Evolutionary conservation across 768 basidiomycete species (phyloP).

Genomic region (Termitomyces bulborhizus): DNA sequence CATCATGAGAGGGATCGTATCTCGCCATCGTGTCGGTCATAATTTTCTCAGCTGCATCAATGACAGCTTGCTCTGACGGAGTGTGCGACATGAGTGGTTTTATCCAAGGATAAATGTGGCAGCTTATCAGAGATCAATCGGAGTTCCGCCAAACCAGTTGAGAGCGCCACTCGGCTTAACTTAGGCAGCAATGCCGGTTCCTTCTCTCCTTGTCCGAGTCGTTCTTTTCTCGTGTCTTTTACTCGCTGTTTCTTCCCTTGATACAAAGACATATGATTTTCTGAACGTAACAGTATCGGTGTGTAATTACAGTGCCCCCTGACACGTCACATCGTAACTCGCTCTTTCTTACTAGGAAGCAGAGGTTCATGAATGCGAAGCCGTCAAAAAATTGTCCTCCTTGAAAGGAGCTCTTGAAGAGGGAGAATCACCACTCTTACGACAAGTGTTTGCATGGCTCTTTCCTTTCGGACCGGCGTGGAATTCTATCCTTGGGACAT

Average conservation of each 20-base stretch:
- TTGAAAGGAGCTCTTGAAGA: constrained; percentile 60
- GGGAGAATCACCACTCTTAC: constrained; percentile 68
- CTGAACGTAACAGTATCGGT: constrained; percentile 12
- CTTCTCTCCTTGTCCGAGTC: constrained; percentile 26
- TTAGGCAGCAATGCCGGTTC: constrained; percentile 20
- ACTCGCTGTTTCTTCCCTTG: background rate
- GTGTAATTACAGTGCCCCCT: background rate
- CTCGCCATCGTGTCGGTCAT: constrained; percentile 70
- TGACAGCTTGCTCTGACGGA: constrained; percentile 39
- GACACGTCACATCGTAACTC: background rate
- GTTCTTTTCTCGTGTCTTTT: constrained; percentile 36
- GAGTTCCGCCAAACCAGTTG: background rate
- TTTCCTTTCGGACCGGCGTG: constrained; percentile 90
- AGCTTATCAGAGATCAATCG: background rate
- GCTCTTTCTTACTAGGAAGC: constrained; percentile 26
- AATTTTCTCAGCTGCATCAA: constrained; percentile 57
- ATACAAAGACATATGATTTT: background rate
- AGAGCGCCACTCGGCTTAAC: background rate
- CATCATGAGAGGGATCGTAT: constrained; percentile 80
- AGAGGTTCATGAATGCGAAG: constrained; percentile 33
- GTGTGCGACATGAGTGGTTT: constrained; percentile 42
- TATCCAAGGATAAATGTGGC: background rate
- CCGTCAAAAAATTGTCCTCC: constrained; percentile 41
- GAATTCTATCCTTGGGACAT: constrained; percentile 87
- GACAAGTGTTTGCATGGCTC: constrained; percentile 69